phyloP scores from a whole-genome alignment of 2,329 filamentous ascomycete genomes.

The Purpureocillium takamizusanense region DNA sequence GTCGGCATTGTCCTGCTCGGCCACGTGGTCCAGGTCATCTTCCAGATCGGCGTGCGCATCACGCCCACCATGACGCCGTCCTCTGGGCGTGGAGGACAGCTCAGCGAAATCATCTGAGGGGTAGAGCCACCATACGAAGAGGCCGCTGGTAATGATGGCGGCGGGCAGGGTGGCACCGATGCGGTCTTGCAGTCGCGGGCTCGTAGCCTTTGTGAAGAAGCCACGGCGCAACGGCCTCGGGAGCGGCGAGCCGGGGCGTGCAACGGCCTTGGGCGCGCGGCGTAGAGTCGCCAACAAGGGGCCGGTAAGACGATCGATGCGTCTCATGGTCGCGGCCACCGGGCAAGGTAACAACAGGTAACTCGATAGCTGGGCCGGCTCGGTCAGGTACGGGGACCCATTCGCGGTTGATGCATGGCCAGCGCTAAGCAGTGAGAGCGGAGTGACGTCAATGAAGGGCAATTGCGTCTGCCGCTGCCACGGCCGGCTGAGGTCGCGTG shows the following conservation, averaged over 20 bases:
- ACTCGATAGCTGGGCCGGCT: too few relatives aligned
- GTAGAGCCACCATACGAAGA: slow-evolving; percentile 34
- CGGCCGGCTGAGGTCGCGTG: too few relatives aligned
- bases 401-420: too few relatives aligned
- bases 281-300: slow-evolving; percentile 6
- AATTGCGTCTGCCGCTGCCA: too few relatives aligned
- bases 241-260: neutral
- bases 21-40: slow-evolving; percentile 7
- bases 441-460: too few relatives aligned
- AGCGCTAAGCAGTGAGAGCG: too few relatives aligned
- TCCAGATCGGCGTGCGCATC: neutral
- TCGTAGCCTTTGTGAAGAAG: slow-evolving; percentile 5
- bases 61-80: neutral
- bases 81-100: slow-evolving; percentile 15
- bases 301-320: neutral
- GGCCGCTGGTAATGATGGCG: slow-evolving; percentile 23
- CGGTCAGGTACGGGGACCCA: too few relatives aligned
- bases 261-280: too few relatives aligned
- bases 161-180: slow-evolving; percentile 16
- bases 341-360: too few relatives aligned
- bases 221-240: neutral
- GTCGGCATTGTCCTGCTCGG: slow-evolving; percentile 8
- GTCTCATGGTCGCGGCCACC: neutral
- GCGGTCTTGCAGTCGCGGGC: neutral
- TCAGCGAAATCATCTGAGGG: slow-evolving; percentile 32